Evolutionary conservation across 106 monocot genomes (phyloP).

Genomic region (Ottelia alismoides): DNA sequence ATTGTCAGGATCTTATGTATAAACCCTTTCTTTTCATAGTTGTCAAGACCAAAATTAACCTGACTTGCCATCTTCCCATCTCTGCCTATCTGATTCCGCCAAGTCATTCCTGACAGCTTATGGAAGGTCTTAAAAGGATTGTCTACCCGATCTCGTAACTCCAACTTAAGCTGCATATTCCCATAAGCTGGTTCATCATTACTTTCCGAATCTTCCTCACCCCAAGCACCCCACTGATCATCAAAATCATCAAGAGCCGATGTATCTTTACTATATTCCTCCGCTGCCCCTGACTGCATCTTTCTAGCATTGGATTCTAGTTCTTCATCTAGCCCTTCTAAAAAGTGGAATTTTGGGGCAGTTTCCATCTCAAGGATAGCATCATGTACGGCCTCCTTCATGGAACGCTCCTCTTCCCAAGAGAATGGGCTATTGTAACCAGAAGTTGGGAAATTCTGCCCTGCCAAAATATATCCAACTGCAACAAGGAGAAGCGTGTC

Average conservation of each 20-base stretch:
- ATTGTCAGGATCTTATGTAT: slow-evolving; percentile 58
- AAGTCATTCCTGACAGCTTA: slow-evolving; percentile 63
- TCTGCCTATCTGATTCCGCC: slow-evolving; percentile 36
- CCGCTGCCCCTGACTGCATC: slow-evolving; percentile 10
- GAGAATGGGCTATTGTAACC: slow-evolving; percentile 67
- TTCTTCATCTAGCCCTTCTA: slow-evolving; percentile 69
- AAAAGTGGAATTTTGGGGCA: slow-evolving; percentile 39
- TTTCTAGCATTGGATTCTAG: slow-evolving; percentile 43
- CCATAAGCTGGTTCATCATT: slow-evolving; percentile 52
- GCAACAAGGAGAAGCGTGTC: slow-evolving; percentile 75
- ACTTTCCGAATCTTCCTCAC: slow-evolving; percentile 54
- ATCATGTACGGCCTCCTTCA: slow-evolving; percentile 84
- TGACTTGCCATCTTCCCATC: slow-evolving; percentile 22
- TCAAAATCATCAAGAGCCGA: slow-evolving; percentile 59
- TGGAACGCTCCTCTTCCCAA: slow-evolving; percentile 90
- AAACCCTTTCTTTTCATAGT: slow-evolving; percentile 48
- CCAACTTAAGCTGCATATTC: slow-evolving; percentile 84
- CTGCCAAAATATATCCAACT: slow-evolving; percentile 87
- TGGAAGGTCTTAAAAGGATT: slow-evolving; percentile 74
- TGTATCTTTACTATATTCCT: slow-evolving; percentile 14
- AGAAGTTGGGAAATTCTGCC: slow-evolving; percentile 75
- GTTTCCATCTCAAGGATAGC: slow-evolving; percentile 53
- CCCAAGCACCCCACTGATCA: slow-evolving; percentile 94
- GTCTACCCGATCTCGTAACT: slow-evolving; percentile 83
- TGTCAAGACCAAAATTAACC: slow-evolving; percentile 37